A percentile compares a stretch with the other conserved stretches of the same genome.
Evolutionary conservation across 2,329 filamentous ascomycete species (phyloP).

Genomic region (Ophidiomyces ophidiicola): DNA sequence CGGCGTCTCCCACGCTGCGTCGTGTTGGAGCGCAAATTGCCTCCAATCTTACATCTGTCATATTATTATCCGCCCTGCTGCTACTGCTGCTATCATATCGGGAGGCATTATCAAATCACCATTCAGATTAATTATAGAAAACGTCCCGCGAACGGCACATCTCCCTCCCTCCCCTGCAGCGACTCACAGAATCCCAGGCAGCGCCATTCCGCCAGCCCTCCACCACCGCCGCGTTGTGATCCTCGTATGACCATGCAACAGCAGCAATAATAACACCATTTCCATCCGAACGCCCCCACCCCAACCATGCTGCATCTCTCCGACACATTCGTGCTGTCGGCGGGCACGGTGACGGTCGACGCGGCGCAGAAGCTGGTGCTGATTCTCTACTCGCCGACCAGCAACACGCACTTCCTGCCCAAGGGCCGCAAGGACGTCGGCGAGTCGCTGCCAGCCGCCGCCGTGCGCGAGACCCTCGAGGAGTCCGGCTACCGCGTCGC

Average conservation of each 20-base stretch:
- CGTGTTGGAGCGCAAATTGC: too few species aligned
- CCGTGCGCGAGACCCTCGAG: conserved; percentile 21
- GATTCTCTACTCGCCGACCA: conserved; percentile 1
- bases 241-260: not conserved
- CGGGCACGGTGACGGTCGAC: conserved; percentile 17
- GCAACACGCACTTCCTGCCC: conserved; percentile 16
- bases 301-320: conserved; percentile 9
- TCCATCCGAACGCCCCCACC: not conserved
- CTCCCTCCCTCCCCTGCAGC: too few species aligned
- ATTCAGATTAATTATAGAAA: too few species aligned
- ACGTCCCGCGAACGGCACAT: too few species aligned
- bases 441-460: conserved; percentile 18
- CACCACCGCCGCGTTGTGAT: too few species aligned
- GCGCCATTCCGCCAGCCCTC: too few species aligned
- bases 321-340: conserved; percentile 15
- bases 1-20: too few species aligned
- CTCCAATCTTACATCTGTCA: too few species aligned
- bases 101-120: too few species aligned
- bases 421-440: conserved; percentile 21
- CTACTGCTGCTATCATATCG: too few species aligned
- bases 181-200: too few species aligned
- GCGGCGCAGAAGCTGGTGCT: conserved; percentile 12
- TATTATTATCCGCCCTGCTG: too few species aligned
- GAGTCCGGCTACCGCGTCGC: conserved; percentile 15
- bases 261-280: not conserved